Evolutionary conservation across 1,284 basidiomycete species (phyloP), one percentile per base, ranked within the genome.

Genomic region (Austropuccinia psidii): DNA sequence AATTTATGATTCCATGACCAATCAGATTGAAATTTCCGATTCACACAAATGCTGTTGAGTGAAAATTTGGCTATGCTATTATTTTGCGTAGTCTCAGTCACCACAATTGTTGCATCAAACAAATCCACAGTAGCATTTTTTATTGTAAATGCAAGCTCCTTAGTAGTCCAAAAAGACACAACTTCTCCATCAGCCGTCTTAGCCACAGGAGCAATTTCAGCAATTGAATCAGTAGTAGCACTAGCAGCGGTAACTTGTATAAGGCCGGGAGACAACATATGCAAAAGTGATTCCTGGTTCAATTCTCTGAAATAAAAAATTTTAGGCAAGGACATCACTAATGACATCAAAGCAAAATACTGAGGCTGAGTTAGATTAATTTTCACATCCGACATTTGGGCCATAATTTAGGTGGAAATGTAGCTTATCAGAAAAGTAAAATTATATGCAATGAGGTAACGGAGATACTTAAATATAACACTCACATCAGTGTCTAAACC

Each of bases 301-400:
- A 74, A 57, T 49, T 81, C 81, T 8, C 80, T 79, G 29, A 79
- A 77, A 1, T 80, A 80, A 35, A 86, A 81, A 0, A 93, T 87
- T 55, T 86, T 84, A 5, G 91, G 90, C 58, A 98, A 87, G 0
- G 90, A 87, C 77, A 87, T 86, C 0, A 86, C 85, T 0, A 98
- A 81, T 31, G 82, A 83, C 77, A 97, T 85, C 35, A 97, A 82
- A 55, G 92, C 84, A 54, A 84, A 83, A 80, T 96, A 98, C 81
- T 98, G 96, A n/a, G 85, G 82, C 80, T 98, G 90, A 0, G 94
- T 97, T 72, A 98, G 83, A 76, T 90, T 87, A 75, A 98, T 83
- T 77, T 89, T 90, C 79, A 98, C 88, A 78, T 98, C 93, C 0
- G 94, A 93, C 79, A 98, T 88, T 76, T 86, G 86, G 62, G 93